Base-by-base conservation (phyloP, 2,329 filamentous ascomycete species). In the Ustilaginoidea virens region DNA sequence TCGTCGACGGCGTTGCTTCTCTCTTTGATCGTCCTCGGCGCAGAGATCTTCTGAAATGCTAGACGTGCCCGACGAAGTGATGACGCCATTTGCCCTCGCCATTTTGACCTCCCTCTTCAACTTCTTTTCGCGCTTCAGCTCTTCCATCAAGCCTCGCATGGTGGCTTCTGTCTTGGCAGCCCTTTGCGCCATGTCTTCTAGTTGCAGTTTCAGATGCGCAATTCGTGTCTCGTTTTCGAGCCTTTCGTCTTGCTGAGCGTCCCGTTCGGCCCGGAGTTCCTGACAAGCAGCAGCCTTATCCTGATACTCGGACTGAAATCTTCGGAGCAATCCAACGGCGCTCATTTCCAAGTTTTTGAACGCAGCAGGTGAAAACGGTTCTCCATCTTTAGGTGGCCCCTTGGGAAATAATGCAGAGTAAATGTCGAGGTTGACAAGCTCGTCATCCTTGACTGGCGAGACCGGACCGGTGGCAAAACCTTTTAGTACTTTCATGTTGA, bases 271-370 rank as follows among this genome's bases (percentile, higher is more conserved):
- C 17, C 55, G 54, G 7, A 69, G 38, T 23, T 74, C 68, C 8
- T 53, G 53, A 2, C 69, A 46, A n/a, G 61, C 55, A 0, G 55
- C 36, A 5, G 64, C 61, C 15, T 63, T 65, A 30, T 60, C 49
- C 27, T 65, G 64, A 45, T 75, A 76, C 17, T 70, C 71, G 8
- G 48, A 51, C 40, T 76, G 74, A 38, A 75, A 63, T 42, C 57
- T 63, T 14, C 52, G 54, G 15, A 77, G 45, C 4, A 75, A 49
- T 4, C 66, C 63, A 4, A 56, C 52, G 3, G 73, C 72, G 32
- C 69, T 71, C 36, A 54, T 49, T 33, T 69, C 66, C n/a, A 74
- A 55, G 42, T 69, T 74, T 44, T 70, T 72, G 49, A 63, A 76
- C 7, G 65, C 63, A 0, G 65, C 58, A 0, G 69, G 69, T 1